These are phyloP conservation scores for Tuber indicum DNA, from an alignment of 495 filamentous ascomycete species.

Conservation along the genomic window DNA sequence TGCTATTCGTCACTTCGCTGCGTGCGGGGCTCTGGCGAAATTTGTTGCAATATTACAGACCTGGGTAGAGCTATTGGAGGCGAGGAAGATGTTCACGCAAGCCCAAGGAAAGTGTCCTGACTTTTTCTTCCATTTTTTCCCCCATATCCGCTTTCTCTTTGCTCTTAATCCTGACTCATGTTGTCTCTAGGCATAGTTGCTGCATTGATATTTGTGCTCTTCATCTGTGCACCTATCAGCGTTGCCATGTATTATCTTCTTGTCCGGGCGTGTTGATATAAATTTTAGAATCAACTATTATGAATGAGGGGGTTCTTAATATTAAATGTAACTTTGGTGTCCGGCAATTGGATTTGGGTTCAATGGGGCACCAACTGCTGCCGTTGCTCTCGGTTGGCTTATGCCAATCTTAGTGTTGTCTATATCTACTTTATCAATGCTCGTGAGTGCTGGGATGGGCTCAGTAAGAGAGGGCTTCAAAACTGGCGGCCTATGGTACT, in stretches of 20 bases:
- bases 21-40: not conserved
- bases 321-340: constrained; percentile 43
- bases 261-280: constrained; percentile 51
- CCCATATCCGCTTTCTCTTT: not conserved
- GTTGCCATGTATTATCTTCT: constrained; percentile 61
- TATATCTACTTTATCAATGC: constrained; percentile 72
- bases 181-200: constrained; percentile 47
- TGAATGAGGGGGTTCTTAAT: not conserved
- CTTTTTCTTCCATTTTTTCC: not conserved
- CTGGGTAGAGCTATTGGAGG: constrained; percentile 58
- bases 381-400: constrained; percentile 73
- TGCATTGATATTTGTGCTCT: constrained; percentile 59
- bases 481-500: constrained; percentile 59
- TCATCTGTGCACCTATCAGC: constrained; percentile 62
- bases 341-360: constrained; percentile 64
- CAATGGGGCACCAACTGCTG: constrained; percentile 74
- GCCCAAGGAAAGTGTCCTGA: constrained; percentile 51
- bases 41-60: constrained; percentile 29
- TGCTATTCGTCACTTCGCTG: not conserved
- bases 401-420: constrained; percentile 66
- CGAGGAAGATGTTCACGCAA: constrained; percentile 64
- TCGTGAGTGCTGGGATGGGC: constrained; percentile 79
- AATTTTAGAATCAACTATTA: not conserved
- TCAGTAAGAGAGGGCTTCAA: constrained; percentile 61
- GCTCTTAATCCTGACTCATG: not conserved